Percentiles rank a stretch among this genome's conserved stretches.
These are phyloP conservation scores for Termitomyces sp. DNA, from an alignment of 768 basidiomycete genomes.

Conservation along the genomic window DNA sequence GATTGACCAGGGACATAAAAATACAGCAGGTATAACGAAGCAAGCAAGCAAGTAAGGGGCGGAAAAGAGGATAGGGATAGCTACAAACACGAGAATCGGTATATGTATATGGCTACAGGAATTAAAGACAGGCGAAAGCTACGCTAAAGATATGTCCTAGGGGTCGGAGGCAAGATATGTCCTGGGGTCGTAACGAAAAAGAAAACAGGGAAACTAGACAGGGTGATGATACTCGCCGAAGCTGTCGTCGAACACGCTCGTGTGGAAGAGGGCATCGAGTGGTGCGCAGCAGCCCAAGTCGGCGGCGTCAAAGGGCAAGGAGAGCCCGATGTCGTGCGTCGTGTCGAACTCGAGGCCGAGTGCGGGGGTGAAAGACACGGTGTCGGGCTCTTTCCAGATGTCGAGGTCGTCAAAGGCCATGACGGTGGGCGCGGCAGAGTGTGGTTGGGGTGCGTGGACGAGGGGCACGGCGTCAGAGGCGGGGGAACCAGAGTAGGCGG, in stretches of 20 bases:
- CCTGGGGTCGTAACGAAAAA: not conserved
- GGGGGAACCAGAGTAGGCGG: constrained; percentile 38
- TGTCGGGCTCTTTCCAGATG: not conserved
- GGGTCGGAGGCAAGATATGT: not conserved
- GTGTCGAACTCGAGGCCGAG: not conserved
- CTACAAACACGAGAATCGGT: no score
- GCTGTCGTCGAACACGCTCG: constrained; percentile 3
- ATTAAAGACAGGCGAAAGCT: not conserved
- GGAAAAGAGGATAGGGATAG: no score
- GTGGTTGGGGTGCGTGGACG: constrained; percentile 18
- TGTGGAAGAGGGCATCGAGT: constrained; percentile 7
- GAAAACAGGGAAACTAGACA: not conserved
- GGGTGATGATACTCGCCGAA: not conserved
- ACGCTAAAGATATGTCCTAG: not conserved
- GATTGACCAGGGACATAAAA: no score
- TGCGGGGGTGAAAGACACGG: not conserved
- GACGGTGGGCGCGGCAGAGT: constrained; percentile 5
- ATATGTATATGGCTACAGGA: constrained; percentile 12
- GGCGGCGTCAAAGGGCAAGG: not conserved
- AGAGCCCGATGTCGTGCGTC: constrained; percentile 2
- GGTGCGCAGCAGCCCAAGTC: no score
- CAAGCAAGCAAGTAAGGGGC: no score
- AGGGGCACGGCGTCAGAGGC: constrained; percentile 14
- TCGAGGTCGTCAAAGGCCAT: constrained; percentile 11
- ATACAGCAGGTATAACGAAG: not conserved